Evolutionary conservation across 768 basidiomycete genomes (phyloP).

Genomic region (Rhizopogon rudus): DNA sequence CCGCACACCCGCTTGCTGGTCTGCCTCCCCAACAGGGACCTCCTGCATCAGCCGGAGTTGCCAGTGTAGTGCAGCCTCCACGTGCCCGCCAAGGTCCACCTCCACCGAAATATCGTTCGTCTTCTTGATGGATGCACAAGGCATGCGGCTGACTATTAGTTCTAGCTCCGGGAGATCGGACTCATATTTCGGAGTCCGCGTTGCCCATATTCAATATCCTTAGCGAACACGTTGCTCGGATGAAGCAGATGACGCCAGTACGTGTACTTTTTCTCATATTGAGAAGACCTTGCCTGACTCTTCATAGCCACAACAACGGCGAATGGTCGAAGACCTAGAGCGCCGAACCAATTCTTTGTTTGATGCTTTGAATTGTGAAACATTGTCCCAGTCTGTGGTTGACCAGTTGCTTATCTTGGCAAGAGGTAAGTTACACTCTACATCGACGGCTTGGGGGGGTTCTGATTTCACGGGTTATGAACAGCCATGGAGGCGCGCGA

Average conservation of each 20-base stretch:
- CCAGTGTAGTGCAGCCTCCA: conserved; percentile 23
- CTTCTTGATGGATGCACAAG: neutral
- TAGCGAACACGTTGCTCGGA: conserved; percentile 51
- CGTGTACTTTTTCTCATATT: conserved; percentile 22
- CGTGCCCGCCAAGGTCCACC: conserved; percentile 35
- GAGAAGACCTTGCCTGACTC: neutral
- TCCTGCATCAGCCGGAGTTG: conserved; percentile 22
- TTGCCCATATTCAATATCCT: conserved; percentile 65
- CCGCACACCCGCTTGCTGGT: conserved; percentile 21
- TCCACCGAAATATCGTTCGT: conserved; percentile 59
- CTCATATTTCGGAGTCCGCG: conserved; percentile 78
- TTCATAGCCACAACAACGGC: conserved; percentile 73
- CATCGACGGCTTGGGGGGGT: neutral
- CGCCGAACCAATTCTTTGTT: conserved; percentile 82
- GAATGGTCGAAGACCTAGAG: conserved; percentile 83
- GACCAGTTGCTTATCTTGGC: conserved; percentile 69
- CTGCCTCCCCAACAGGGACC: conserved; percentile 24
- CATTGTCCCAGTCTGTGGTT: conserved; percentile 63
- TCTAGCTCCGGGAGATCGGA: conserved; percentile 82
- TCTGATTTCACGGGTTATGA: conserved; percentile 1
- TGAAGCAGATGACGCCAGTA: conserved; percentile 77
- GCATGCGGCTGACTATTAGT: conserved; percentile 6
- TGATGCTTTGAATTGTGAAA: conserved; percentile 89
- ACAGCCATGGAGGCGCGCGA: conserved; percentile 81
- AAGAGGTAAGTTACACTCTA: conserved; percentile 48